Evolutionary conservation across 148 eudicot species (phyloP).

Genomic region (Cornus florida): DNA sequence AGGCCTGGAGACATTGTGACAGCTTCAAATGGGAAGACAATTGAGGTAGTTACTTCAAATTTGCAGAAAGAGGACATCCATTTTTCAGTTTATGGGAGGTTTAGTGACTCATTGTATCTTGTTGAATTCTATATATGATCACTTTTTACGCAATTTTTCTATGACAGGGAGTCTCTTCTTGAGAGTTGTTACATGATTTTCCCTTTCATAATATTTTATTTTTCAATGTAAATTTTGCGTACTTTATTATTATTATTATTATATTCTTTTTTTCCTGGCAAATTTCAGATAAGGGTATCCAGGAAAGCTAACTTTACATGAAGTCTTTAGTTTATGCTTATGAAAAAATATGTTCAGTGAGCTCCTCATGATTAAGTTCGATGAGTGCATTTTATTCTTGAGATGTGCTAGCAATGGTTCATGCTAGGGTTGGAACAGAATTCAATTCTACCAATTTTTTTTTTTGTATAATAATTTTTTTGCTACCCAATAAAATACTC

Average conservation of each 20-base stretch:
- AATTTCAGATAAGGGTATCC: neutral
- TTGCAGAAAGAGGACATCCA: neutral
- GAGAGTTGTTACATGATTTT: too few species aligned
- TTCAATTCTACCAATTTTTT: too few species aligned
- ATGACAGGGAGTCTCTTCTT: too few species aligned
- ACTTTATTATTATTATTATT: too few species aligned
- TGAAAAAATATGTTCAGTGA: neutral
- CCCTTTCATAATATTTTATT: too few species aligned
- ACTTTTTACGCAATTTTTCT: too few species aligned
- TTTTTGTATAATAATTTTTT: too few species aligned
- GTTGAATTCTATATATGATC: neutral
- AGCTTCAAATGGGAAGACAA: constrained; percentile 99
- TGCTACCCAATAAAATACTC: too few species aligned
- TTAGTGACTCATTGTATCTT: neutral
- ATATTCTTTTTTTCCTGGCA: neutral
- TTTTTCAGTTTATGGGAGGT: neutral
- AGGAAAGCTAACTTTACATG: neutral
- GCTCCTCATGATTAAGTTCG: neutral
- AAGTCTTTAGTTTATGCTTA: neutral
- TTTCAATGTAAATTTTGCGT: too few species aligned
- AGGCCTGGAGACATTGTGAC: constrained; percentile 96
- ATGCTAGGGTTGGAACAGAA: too few species aligned
- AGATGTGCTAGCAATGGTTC: too few species aligned
- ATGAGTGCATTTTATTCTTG: too few species aligned
- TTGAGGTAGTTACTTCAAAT: constrained; percentile 61